Evolutionary conservation across 768 basidiomycete genomes (phyloP), one percentile per base, ranked within the genome.

Genomic region (Tricholoma bakamatsutake): DNA sequence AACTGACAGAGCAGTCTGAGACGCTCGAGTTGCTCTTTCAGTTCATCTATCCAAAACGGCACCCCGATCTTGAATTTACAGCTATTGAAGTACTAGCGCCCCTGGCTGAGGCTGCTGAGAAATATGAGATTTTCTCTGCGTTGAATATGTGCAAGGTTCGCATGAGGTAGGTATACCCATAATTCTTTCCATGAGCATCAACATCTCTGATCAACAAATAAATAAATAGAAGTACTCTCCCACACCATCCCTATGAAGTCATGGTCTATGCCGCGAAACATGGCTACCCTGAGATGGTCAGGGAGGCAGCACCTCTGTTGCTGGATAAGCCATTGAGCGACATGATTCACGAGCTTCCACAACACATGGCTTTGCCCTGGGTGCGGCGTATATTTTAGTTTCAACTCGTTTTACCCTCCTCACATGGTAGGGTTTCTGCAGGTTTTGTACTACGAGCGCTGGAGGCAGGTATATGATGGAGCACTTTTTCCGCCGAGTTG

Each of bases 21-120:
- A 48, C 54, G 5, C 43, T 58, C 4, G 12, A 28, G 21, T 54
- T 61, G 2, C 47, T 59, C 3, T 51, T 61, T 4, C 40, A 51
- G 15, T 61, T 34, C 51, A 55, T 61, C 42, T 54, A 58, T 34
- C 54, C 52, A 11, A 52, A 27, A 12, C 57, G 39, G 8, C 60
- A 59, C 31, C 60, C 60, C 2, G 48, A 54, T 50, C 39, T 61
- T n/a, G 34, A 28, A 10, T 12, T 24, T 8, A 18, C 57, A 2
- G 2, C 34, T 3, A 54, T 61, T 37, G 49, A 45, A 5, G 30
- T 56, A 1, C 31, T 61, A 1, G 53, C 48, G 6, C 21, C 17
- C 3, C 40, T 56, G 8, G 47, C 58, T 12, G 35, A 56, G 18
- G 58, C 55, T 15, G 58, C 46, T 9, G 58, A 59, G 40, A 59